Percentiles rank a stretch among this genome's conserved stretches.
These are phyloP conservation scores for Orobanche coerulescens DNA, from an alignment of 257 asterid genomes.

Conservation along the genomic window DNA sequence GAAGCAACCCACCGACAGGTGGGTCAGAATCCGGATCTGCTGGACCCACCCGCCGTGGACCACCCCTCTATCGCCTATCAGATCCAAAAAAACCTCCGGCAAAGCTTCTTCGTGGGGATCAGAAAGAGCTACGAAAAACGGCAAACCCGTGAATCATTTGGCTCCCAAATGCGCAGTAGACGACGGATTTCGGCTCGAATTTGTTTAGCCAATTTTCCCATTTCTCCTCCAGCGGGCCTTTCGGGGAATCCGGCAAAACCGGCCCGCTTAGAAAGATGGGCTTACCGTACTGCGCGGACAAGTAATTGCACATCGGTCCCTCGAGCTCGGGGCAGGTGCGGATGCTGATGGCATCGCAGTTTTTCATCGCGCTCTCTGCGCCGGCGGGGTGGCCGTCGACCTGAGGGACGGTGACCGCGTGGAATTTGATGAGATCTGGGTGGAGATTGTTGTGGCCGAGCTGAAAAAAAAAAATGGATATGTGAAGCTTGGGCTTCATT, in stretches of 20 bases:
- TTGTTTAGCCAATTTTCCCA: too few species aligned
- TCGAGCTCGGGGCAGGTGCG: constrained; percentile 62
- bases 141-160: constrained; percentile 48
- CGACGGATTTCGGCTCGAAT: constrained; percentile 26
- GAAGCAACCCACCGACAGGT: constrained; percentile 67
- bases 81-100: constrained; percentile 57
- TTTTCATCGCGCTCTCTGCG: constrained; percentile 54
- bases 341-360: constrained; percentile 53
- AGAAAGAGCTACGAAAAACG: constrained; percentile 52
- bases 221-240: constrained; percentile 24
- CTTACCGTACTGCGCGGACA: constrained; percentile 39
- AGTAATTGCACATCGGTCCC: constrained; percentile 51
- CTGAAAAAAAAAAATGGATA: constrained; percentile 65
- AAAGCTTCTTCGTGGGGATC: constrained; percentile 61
- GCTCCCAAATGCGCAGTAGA: constrained; percentile 68
- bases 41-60: constrained; percentile 65
- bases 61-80: constrained; percentile 43
- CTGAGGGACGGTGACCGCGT: too few species aligned
- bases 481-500: constrained; percentile 37
- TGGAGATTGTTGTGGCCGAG: constrained; percentile 32
- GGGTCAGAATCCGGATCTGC: constrained; percentile 51
- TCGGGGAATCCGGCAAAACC: constrained; percentile 35
- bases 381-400: constrained; percentile 64
- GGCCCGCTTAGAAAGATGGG: constrained; percentile 61
- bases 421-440: too few species aligned